These are phyloP conservation scores for Plasmodium gaboni DNA, from an alignment of 169 alveolate species.

Conservation along the genomic window DNA sequence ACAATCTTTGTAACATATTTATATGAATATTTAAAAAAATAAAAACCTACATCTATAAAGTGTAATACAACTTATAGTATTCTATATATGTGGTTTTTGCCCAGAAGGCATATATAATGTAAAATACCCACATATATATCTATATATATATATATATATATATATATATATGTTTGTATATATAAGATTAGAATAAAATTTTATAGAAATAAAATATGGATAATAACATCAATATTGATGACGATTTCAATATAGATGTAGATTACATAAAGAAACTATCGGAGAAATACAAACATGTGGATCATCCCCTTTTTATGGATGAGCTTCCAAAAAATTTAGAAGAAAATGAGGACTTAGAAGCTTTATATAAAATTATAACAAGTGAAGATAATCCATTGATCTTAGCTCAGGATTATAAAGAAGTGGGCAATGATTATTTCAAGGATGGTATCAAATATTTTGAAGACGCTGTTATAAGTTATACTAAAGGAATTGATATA, in stretches of 20 bases:
- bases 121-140: neutral
- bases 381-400: constrained; percentile 51
- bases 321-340: constrained; percentile 64
- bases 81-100: no score
- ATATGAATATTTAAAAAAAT: no score
- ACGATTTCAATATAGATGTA: constrained; percentile 60
- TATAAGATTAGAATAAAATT: neutral
- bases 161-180: neutral
- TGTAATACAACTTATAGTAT: no score
- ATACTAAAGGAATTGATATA: constrained; percentile 53
- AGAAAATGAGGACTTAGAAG: constrained; percentile 66
- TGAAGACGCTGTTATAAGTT: constrained; percentile 72
- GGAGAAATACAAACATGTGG: constrained; percentile 56
- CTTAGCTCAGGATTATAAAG: constrained; percentile 64
- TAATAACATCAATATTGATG: constrained; percentile 12
- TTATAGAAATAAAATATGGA: neutral
- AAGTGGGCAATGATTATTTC: constrained; percentile 64
- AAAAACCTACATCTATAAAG: no score
- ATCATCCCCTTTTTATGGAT: constrained; percentile 71
- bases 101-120: no score
- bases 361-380: constrained; percentile 50
- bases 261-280: constrained; percentile 42
- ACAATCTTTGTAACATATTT: no score
- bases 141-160: neutral
- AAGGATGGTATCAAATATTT: constrained; percentile 60